Evolutionary conservation across 495 filamentous ascomycete genomes (phyloP).

Genomic region (Trichoderma asperelloides): DNA sequence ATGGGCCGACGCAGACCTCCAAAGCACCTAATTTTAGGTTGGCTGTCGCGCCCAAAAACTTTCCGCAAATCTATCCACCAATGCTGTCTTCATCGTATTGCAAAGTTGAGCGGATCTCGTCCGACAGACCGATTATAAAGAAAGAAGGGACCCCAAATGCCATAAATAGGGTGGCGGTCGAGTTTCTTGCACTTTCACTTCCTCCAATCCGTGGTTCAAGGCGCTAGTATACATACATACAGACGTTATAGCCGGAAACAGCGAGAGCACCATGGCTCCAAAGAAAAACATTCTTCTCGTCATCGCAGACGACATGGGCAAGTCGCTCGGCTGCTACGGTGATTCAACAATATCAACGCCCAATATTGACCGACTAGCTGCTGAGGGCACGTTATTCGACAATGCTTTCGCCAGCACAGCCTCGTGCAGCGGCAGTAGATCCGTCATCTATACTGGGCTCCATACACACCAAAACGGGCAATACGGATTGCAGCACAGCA

Average conservation of each 20-base stretch:
- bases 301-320: constrained; percentile 37
- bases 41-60: background rate
- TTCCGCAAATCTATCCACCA: constrained; percentile 4
- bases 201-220: no score
- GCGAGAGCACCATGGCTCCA: constrained; percentile 8
- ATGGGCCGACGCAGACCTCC: no score
- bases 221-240: no score
- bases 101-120: background rate
- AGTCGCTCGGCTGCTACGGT: constrained; percentile 31
- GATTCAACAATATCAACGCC: constrained; percentile 25
- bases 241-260: background rate
- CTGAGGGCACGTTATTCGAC: constrained; percentile 25
- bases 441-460: constrained; percentile 37
- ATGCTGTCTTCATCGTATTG: background rate
- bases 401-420: constrained; percentile 38
- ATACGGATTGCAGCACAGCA: constrained; percentile 27
- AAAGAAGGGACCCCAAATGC: background rate
- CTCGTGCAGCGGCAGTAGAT: constrained; percentile 35
- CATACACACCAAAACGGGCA: constrained; percentile 41
- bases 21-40: no score
- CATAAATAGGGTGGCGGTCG: background rate
- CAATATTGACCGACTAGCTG: constrained; percentile 29
- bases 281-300: constrained; percentile 29
- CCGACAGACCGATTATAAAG: background rate
- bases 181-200: no score